Conservation (phyloP, 2,329 filamentous ascomycete species). For the Grosmannia huntii region DNA sequence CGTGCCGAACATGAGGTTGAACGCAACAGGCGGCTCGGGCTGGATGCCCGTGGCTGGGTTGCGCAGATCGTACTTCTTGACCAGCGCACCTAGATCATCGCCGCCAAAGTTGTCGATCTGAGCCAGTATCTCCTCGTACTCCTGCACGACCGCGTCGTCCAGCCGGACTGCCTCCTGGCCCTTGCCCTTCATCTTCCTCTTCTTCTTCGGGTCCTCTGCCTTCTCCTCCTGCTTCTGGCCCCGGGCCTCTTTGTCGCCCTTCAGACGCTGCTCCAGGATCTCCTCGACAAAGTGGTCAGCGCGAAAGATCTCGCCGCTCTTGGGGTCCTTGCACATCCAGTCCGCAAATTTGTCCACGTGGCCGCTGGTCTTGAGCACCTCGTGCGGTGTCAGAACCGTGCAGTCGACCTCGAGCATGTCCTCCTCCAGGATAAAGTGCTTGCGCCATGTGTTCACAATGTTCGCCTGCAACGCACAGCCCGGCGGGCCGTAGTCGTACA, state of each 20-base stretch:
- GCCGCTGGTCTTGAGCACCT: slow-evolving; percentile 88
- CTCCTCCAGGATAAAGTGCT: slow-evolving; percentile 86
- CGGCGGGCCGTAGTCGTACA: slow-evolving; percentile 89
- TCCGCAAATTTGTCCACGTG: slow-evolving; percentile 98
- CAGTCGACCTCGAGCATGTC: slow-evolving; percentile 95
- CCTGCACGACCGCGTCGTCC: slow-evolving; percentile 70
- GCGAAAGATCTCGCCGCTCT: slow-evolving; percentile 91
- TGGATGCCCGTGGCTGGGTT: slow-evolving; percentile 71
- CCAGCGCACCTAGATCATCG: slow-evolving; percentile 72
- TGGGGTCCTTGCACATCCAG: slow-evolving; percentile 99
- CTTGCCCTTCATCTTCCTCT: slow-evolving; percentile 81
- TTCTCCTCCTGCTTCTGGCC: slow-evolving; percentile 57
- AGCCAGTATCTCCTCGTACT: slow-evolving; percentile 85
- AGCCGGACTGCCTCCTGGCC: slow-evolving; percentile 75
- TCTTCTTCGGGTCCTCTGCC: slow-evolving; percentile 38
- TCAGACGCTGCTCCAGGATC: slow-evolving; percentile 73
- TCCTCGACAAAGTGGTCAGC: slow-evolving; percentile 96
- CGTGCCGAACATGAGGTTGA: slow-evolving; percentile 99
- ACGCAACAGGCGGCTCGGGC: slow-evolving; percentile 69
- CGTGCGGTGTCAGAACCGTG: slow-evolving; percentile 83
- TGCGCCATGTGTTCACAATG: slow-evolving; percentile 79
- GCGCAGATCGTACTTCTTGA: slow-evolving; percentile 81
- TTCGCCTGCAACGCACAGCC: slow-evolving; percentile 78
- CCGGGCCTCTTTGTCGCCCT: slow-evolving; percentile 85
- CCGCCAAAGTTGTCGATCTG: slow-evolving; percentile 93